A percentile compares a stretch with the other conserved stretches of the same genome.
Conservation (phyloP, 495 filamentous ascomycete genomes). For the Lasiosphaeria ovina region DNA sequence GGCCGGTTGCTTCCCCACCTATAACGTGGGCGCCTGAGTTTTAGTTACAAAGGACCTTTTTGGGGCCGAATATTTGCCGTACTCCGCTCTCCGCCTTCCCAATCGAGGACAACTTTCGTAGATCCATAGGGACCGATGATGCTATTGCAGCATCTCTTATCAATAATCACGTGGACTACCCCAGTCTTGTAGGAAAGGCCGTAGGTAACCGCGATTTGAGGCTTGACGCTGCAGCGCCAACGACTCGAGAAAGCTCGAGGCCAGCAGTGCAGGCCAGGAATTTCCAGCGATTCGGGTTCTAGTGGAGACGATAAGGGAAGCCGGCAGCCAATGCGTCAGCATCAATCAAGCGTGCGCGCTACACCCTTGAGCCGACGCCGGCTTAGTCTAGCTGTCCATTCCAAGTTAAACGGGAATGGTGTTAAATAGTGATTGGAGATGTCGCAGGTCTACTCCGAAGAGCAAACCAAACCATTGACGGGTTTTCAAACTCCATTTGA, state of each 20-base stretch:
- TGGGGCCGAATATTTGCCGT: background rate
- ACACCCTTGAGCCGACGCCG: too few species aligned
- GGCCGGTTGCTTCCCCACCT: too few species aligned
- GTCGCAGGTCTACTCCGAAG: too few species aligned
- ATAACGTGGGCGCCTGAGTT: too few species aligned
- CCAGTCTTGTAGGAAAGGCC: constrained; percentile 27
- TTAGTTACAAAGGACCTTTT: background rate
- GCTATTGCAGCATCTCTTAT: constrained; percentile 31
- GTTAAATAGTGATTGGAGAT: too few species aligned
- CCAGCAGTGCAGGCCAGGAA: background rate
- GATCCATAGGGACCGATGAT: constrained; percentile 29
- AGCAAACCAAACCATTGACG: too few species aligned
- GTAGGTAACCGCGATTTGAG: constrained; percentile 28
- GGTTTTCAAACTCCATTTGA: too few species aligned
- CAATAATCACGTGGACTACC: constrained; percentile 29
- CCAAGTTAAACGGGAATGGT: too few species aligned
- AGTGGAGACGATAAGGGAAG: background rate
- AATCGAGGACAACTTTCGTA: constrained; percentile 10
- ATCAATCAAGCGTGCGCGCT: too few species aligned
- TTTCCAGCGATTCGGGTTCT: background rate
- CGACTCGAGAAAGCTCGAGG: background rate
- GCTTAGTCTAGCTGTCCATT: too few species aligned
- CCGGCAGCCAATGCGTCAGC: too few species aligned
- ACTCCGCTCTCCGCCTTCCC: constrained; percentile 1
- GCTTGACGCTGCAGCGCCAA: background rate